Evolutionary conservation across 495 filamentous ascomycete genomes (phyloP).

Genomic region (Podospora pseudoanserina): DNA sequence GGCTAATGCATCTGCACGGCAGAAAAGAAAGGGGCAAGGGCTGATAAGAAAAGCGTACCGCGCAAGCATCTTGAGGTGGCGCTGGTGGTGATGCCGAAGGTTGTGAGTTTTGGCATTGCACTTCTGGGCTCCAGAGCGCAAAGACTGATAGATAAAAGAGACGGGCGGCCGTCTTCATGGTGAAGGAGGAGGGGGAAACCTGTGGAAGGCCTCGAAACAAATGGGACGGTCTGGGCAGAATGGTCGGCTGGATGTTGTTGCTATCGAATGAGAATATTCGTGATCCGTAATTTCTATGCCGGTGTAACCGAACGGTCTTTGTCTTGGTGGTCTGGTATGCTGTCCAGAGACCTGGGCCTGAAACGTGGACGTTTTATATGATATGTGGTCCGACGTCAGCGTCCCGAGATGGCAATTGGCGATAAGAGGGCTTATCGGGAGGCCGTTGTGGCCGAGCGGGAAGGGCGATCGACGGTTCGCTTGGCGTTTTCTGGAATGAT

Average conservation of each 20-base stretch:
- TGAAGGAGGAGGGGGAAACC: constrained; percentile 13
- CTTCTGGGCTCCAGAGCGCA: constrained; percentile 59
- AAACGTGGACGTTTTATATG: constrained; percentile 16
- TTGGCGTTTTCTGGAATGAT: constrained; percentile 21
- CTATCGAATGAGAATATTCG: background rate
- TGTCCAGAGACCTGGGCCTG: constrained; percentile 20
- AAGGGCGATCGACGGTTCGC: background rate
- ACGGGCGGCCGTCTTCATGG: constrained; percentile 64
- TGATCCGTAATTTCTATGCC: background rate
- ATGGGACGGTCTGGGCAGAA: background rate
- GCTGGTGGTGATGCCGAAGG: constrained; percentile 28
- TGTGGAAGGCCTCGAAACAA: background rate
- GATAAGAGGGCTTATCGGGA: constrained; percentile 15
- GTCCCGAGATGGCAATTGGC: constrained; percentile 16
- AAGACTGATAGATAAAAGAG: constrained; percentile 76
- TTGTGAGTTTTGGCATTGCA: constrained; percentile 32
- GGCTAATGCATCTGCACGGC: constrained; percentile 18
- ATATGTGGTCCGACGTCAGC: constrained; percentile 12
- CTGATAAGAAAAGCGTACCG: constrained; percentile 38
- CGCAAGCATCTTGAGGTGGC: constrained; percentile 41
- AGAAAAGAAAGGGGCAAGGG: constrained; percentile 21
- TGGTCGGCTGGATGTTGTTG: background rate
- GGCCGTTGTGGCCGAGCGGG: background rate
- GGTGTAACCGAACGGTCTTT: constrained; percentile 4
- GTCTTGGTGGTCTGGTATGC: background rate